Conservation (phyloP, 148 eudicot species). For the Rhododendron mucronatum region DNA sequence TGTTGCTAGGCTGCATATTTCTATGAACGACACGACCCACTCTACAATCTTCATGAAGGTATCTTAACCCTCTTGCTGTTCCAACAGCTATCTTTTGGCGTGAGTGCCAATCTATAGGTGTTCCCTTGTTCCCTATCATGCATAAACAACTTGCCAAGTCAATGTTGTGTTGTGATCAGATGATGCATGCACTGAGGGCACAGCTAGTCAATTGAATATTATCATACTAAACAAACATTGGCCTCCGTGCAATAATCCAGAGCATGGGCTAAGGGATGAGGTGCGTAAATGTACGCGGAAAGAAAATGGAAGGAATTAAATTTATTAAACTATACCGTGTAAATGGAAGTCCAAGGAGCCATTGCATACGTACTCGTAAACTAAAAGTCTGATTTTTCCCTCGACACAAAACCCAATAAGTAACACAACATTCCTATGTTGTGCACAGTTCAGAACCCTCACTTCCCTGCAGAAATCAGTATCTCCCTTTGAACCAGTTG, state of each 20-base stretch:
- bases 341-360: slow-evolving; percentile 77
- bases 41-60: slow-evolving; percentile 95
- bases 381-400: slow-evolving; percentile 54
- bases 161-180: background rate
- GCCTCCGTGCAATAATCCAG: background rate
- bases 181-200: background rate
- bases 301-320: background rate
- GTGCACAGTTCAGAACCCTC: slow-evolving; percentile 78
- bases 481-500: slow-evolving; percentile 61
- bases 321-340: slow-evolving; percentile 40
- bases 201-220: background rate
- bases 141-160: slow-evolving; percentile 1
- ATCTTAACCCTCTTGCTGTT: slow-evolving; percentile 84
- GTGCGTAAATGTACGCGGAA: background rate
- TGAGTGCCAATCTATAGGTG: slow-evolving; percentile 48
- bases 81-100: slow-evolving; percentile 78
- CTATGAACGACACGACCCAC: slow-evolving; percentile 85
- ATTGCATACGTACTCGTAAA: slow-evolving; percentile 83
- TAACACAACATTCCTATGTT: slow-evolving; percentile 88
- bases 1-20: slow-evolving; percentile 78
- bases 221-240: background rate
- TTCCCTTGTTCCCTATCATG: slow-evolving; percentile 43
- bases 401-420: slow-evolving; percentile 77
- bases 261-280: background rate
- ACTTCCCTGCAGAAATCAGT: slow-evolving; percentile 87